Conservation (phyloP, 441 rosid species). For the Populus trichocarpa region DNA sequence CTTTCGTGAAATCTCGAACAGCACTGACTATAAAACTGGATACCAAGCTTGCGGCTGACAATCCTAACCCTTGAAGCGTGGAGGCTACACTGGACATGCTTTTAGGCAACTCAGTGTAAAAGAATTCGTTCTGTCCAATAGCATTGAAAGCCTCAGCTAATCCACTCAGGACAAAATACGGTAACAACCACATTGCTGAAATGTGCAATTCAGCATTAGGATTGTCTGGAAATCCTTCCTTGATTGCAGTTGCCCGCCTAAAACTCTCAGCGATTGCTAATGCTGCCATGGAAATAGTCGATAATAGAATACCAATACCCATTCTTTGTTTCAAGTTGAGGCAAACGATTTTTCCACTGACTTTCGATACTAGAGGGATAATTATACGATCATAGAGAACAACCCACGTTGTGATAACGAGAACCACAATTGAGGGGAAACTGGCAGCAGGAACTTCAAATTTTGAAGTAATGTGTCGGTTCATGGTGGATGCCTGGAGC, state of each 20-base stretch:
- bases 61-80: slow-evolving; percentile 3
- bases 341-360: slow-evolving; percentile 27
- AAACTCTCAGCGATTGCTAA: slow-evolving; percentile 35
- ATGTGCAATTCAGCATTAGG: slow-evolving; percentile 18
- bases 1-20: slow-evolving; percentile 1
- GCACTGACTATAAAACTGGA: slow-evolving; percentile 16
- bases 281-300: slow-evolving; percentile 23
- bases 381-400: slow-evolving; percentile 38
- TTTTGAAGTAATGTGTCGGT: slow-evolving; percentile 39
- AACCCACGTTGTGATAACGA: slow-evolving; percentile 27
- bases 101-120: slow-evolving; percentile 44
- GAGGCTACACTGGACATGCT: slow-evolving; percentile 50
- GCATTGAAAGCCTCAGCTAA: slow-evolving; percentile 37
- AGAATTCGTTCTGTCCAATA: slow-evolving; percentile 46
- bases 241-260: slow-evolving; percentile 20
- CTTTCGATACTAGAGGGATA: slow-evolving; percentile 34
- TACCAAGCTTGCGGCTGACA: slow-evolving; percentile 11
- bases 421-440: slow-evolving; percentile 27
- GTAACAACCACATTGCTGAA: slow-evolving; percentile 57
- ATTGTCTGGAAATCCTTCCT: slow-evolving; percentile 23
- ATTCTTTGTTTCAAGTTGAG: slow-evolving; percentile 42
- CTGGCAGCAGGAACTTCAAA: slow-evolving; percentile 59
- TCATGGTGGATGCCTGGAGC: slow-evolving; percentile 51
- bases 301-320: slow-evolving; percentile 41
- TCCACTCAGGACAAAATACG: slow-evolving; percentile 34